Base-by-base conservation (phyloP, 1,284 basidiomycete species). In the Rhodotorula mucilaginosa region DNA sequence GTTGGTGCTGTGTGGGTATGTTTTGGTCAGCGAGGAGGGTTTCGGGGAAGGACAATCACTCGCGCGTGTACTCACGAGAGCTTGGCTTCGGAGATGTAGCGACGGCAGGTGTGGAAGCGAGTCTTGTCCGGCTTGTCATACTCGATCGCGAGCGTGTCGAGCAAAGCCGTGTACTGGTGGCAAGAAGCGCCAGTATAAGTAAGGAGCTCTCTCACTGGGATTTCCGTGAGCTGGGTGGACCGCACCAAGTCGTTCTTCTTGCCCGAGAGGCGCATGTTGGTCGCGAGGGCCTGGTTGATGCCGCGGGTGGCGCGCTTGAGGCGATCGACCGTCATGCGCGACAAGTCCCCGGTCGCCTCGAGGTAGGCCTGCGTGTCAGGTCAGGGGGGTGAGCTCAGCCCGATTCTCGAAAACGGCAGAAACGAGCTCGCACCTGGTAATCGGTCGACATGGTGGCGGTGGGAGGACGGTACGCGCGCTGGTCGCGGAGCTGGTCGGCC, bases 211-310 rank as follows among this genome's bases (percentile, higher is more conserved):
- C 26, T 26, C 26, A 26, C 26, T 26, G 26, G 26, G 26, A 26
- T 26, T 26, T 26, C 26, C 26, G 26, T 26, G 26, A 26, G 26
- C 26, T 26, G 26, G 26, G 26, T 26, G 26, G 26, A 26, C 26
- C 26, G 87, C 78, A 92, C 91, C 60, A 92, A 85, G 44, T 92
- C 90, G 75, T 89, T 87, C 80, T 93, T 93, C 82, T 89, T 90
- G 49, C 91, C 91, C n/a, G 88, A 85, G 81, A 90, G 89, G 65
- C 86, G 84, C 39, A 92, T 83, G 75, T 86, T 90, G 79, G 90
- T 86, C 57, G 1, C 21, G 7, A 61, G 48, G n/a, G 18, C n/a
- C 4, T 90, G 88, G 82, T 91, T 91, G 77, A 92, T 83, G 44
- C 87, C 86, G 48, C 83, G 81, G 67, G 92, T 83, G 75, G 91